Evolutionary conservation across 345 rosid genomes (phyloP).

Genomic region (Cochlearia excelsa): DNA sequence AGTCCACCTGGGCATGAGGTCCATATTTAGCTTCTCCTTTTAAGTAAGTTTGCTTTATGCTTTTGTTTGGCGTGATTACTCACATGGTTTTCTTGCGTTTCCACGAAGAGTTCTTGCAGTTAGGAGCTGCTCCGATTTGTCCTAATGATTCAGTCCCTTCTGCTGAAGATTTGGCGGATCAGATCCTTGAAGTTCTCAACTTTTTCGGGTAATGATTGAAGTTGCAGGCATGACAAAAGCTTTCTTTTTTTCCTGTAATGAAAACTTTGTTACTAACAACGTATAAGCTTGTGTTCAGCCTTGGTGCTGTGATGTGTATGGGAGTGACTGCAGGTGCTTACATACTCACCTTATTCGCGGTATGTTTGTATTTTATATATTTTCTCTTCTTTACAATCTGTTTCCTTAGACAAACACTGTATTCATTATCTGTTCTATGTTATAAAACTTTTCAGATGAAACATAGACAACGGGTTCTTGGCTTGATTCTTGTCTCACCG

Average conservation of each 20-base stretch:
- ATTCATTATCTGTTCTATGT: slow-evolving; percentile 10
- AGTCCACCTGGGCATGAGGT: slow-evolving; percentile 99
- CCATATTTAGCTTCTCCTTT: slow-evolving; percentile 43
- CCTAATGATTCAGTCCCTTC: slow-evolving; percentile 49
- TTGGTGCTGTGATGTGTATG: slow-evolving; percentile 93
- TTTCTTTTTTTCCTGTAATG: neutral
- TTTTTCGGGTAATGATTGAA: slow-evolving; percentile 62
- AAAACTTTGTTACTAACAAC: slow-evolving; percentile 7
- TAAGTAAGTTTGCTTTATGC: slow-evolving; percentile 4
- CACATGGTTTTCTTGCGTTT: slow-evolving; percentile 31
- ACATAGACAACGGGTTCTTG: slow-evolving; percentile 80
- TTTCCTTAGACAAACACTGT: slow-evolving; percentile 2
- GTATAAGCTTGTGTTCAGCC: slow-evolving; percentile 45
- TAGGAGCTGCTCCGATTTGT: slow-evolving; percentile 75
- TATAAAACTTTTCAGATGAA: slow-evolving; percentile 62
- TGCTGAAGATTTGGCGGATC: slow-evolving; percentile 88
- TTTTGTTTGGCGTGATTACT: slow-evolving; percentile 7
- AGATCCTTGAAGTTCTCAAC: slow-evolving; percentile 82
- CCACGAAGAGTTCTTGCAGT: slow-evolving; percentile 82
- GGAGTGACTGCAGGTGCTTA: slow-evolving; percentile 97
- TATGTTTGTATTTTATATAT: slow-evolving; percentile 35
- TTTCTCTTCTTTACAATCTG: slow-evolving; percentile 1
- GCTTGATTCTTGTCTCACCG: slow-evolving; percentile 91
- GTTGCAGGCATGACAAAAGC: neutral
- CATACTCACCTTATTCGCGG: slow-evolving; percentile 81